These are phyloP conservation scores for Hyphodiscus hymeniophilus DNA, from an alignment of 495 filamentous ascomycete genomes.

Conservation along the genomic window DNA sequence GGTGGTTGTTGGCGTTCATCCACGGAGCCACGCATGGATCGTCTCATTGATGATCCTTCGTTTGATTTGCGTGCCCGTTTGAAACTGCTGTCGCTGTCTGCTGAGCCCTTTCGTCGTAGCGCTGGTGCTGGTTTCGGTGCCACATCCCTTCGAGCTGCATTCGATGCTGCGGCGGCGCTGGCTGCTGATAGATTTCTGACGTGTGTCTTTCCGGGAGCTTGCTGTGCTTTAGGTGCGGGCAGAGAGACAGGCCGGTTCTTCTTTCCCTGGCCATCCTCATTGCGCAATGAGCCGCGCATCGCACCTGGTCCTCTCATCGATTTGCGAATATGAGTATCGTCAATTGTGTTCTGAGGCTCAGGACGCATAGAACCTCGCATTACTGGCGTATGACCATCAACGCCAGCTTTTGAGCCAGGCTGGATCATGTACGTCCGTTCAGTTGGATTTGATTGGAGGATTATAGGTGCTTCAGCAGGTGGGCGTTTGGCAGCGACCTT, in stretches of 20 bases:
- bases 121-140: constrained; percentile 5
- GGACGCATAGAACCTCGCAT: constrained; percentile 35
- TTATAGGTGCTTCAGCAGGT: background rate
- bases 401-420: constrained; percentile 31
- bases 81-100: constrained; percentile 23
- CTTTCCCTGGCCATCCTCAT: constrained; percentile 10
- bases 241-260: constrained; percentile 15
- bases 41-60: constrained; percentile 7
- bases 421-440: constrained; percentile 33
- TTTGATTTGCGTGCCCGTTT: constrained; percentile 17
- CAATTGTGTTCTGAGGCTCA: constrained; percentile 19
- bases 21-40: constrained; percentile 17
- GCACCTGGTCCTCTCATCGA: constrained; percentile 23
- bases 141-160: constrained; percentile 1
- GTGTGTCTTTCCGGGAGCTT: constrained; percentile 14
- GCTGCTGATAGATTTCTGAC: constrained; percentile 12
- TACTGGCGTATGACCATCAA: constrained; percentile 20
- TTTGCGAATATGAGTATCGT: constrained; percentile 27
- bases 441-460: constrained; percentile 7
- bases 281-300: constrained; percentile 18
- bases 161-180: constrained; percentile 9
- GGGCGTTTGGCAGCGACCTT: constrained; percentile 9
- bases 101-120: constrained; percentile 19
- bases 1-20: constrained; percentile 12
- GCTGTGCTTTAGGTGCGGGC: constrained; percentile 22